phyloP scores from a whole-genome alignment of 169 alveolate genomes.

The Eimeria mitis region DNA sequence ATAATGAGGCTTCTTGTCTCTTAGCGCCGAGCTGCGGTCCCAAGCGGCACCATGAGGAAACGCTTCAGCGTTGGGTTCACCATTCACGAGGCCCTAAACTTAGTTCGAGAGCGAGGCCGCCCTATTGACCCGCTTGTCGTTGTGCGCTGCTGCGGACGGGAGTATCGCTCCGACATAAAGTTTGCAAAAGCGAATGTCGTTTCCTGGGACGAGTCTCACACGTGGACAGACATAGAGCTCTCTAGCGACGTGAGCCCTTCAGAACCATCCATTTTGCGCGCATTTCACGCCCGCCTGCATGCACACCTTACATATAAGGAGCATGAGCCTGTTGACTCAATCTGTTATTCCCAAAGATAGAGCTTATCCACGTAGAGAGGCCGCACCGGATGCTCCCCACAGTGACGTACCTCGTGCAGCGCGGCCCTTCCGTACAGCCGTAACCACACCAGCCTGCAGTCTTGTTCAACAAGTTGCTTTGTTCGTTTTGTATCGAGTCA shows the following conservation, averaged over 20 bases:
- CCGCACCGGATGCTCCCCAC: not conserved
- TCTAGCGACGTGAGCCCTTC: conserved; percentile 86
- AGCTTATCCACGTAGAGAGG: not conserved
- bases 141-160: conserved; percentile 94
- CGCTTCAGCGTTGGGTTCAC: conserved; percentile 82
- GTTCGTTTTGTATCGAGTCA: not conserved
- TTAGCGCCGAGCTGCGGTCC: not conserved
- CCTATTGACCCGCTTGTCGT: conserved; percentile 88
- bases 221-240: conserved; percentile 92
- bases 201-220: conserved; percentile 94
- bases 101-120: conserved; percentile 60
- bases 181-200: conserved; percentile 91
- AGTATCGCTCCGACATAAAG: conserved; percentile 91
- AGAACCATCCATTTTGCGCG: not conserved
- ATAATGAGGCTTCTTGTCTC: not conserved
- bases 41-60: conserved; percentile 56
- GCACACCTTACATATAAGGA: not conserved
- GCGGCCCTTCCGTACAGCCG: not conserved
- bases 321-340: not conserved
- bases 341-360: not conserved
- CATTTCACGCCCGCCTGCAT: not conserved
- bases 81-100: conserved; percentile 82
- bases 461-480: not conserved
- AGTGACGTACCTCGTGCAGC: not conserved
- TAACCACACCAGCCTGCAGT: not conserved